Conservation (phyloP, 192 early-diverging fungal species). For the Phlyctochytrium arcticum region DNA sequence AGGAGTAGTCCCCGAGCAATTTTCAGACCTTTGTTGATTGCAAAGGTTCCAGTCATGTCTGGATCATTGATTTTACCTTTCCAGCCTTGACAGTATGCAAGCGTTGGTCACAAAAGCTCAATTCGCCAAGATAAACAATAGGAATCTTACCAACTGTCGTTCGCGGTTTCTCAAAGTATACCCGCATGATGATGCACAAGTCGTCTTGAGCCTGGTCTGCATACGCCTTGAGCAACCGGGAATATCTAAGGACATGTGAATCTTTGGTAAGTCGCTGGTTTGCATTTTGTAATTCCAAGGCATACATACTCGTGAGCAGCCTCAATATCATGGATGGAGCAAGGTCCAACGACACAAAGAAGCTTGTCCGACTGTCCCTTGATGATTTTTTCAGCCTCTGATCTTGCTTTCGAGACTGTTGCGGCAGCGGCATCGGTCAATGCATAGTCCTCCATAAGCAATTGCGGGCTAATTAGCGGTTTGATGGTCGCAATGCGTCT, state of each 20-base stretch:
- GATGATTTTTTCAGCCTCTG: conserved; percentile 33
- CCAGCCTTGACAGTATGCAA: conserved; percentile 58
- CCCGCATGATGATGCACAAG: conserved; percentile 87
- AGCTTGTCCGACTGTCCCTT: conserved; percentile 80
- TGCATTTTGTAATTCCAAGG: no score
- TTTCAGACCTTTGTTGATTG: conserved; percentile 95
- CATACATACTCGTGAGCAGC: conserved; percentile 82
- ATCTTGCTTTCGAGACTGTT: conserved; percentile 58
- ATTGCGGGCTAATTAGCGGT: conserved; percentile 74
- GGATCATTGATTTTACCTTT: conserved; percentile 83
- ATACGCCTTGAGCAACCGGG: conserved; percentile 42
- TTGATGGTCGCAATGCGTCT: conserved; percentile 71
- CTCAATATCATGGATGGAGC: conserved; percentile 90
- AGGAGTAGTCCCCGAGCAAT: conserved; percentile 76
- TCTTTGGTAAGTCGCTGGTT: background rate
- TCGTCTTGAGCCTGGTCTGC: conserved; percentile 69
- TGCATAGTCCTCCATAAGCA: conserved; percentile 87
- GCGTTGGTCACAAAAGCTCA: background rate
- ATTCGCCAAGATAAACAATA: no score
- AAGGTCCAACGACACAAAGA: conserved; percentile 89
- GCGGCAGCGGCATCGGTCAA: conserved; percentile 69
- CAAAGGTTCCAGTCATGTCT: conserved; percentile 63
- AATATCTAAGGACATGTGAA: conserved; percentile 12
- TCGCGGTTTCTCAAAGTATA: conserved; percentile 98
- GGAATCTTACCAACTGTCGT: conserved; percentile 82